Evolutionary conservation across 805 yeast genomes (phyloP).

Genomic region (Candida vaughaniae): DNA sequence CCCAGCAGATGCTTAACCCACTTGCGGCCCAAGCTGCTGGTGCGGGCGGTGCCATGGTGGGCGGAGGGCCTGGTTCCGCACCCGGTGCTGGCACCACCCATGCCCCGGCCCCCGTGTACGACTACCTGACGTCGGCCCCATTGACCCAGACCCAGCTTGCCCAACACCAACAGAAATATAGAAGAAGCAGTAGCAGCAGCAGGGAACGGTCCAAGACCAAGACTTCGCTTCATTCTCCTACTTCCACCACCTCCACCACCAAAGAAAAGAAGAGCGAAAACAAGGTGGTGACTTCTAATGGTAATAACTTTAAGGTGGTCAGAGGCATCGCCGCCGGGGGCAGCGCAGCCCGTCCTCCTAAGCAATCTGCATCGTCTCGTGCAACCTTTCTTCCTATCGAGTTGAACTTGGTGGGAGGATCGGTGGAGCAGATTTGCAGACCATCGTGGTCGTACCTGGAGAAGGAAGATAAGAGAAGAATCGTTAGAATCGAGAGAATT

Average conservation of each 20-base stretch:
- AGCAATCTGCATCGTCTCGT: slow-evolving; percentile 22
- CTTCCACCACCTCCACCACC: background rate
- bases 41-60: no score
- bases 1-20: no score
- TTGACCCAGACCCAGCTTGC: background rate
- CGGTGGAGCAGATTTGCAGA: slow-evolving; percentile 47
- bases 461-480: slow-evolving; percentile 50
- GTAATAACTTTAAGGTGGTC: slow-evolving; percentile 39
- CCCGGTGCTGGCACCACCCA: background rate
- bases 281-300: slow-evolving; percentile 14
- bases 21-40: no score
- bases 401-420: slow-evolving; percentile 45
- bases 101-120: no score
- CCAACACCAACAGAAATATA: background rate
- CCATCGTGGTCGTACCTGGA: slow-evolving; percentile 52
- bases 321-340: slow-evolving; percentile 64
- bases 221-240: background rate
- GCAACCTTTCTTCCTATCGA: slow-evolving; percentile 44
- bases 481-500: slow-evolving; percentile 54
- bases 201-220: no score
- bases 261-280: slow-evolving; percentile 12
- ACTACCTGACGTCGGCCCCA: no score
- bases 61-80: no score
- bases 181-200: background rate
- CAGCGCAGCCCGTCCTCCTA: slow-evolving; percentile 54